Percentiles rank a stretch among this genome's conserved stretches.
Conservation (phyloP, 192 early-diverging fungal species). For the Umbelopsis sp. region DNA sequence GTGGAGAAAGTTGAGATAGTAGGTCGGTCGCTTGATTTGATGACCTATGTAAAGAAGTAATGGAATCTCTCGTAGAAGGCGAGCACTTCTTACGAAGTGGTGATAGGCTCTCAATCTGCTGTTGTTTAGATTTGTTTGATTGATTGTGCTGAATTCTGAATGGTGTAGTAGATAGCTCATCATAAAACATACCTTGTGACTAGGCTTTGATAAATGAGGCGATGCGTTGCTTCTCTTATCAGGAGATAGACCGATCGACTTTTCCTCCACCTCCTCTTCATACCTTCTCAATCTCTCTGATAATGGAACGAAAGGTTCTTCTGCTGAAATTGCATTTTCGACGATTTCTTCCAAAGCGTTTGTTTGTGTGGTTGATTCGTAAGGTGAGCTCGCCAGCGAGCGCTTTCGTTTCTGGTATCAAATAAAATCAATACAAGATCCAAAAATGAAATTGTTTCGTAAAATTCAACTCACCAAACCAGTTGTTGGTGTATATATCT, state of each 20-base stretch:
- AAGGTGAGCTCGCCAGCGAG: constrained; percentile 18
- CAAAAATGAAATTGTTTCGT: neutral
- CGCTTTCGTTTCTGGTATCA: constrained; percentile 1
- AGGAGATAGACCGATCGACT: neutral
- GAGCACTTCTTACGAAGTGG: neutral
- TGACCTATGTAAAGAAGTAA: neutral
- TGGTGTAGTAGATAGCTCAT: neutral
- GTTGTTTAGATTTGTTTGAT: neutral
- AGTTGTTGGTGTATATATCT: neutral
- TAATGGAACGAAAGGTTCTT: constrained; percentile 1
- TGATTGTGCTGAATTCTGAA: neutral
- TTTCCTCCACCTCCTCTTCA: constrained; percentile 2
- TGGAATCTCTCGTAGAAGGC: neutral
- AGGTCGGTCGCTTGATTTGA: neutral
- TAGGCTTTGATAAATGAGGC: neutral
- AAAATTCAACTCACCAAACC: neutral
- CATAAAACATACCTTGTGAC: neutral
- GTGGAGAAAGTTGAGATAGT: neutral
- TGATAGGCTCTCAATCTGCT: neutral
- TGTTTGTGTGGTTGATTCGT: constrained; percentile 1
- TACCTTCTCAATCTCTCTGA: constrained; percentile 6
- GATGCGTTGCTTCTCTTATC: neutral
- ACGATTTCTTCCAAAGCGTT: constrained; percentile 3
- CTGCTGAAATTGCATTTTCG: neutral
- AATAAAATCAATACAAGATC: too few species aligned